Conservation (phyloP, 78 protist species). For the Dictyostelium discoideum region DNA sequence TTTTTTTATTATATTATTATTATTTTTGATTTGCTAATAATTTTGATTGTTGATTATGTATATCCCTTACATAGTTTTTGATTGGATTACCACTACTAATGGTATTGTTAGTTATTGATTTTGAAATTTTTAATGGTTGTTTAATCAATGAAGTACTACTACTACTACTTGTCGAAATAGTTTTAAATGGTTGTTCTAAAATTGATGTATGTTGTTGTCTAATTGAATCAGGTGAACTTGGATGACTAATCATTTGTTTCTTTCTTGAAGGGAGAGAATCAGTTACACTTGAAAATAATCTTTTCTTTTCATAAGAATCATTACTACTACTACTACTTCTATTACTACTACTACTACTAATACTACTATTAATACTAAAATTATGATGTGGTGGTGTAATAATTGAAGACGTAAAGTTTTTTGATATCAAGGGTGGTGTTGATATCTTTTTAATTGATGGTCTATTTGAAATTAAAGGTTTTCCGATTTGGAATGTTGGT, state of each 20-base stretch:
- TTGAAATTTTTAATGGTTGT: neutral
- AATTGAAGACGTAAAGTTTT: neutral
- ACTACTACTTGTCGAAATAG: neutral
- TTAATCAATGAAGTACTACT: neutral
- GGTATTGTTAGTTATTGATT: neutral
- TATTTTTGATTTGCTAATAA: neutral
- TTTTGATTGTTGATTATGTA: neutral
- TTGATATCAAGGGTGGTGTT: neutral
- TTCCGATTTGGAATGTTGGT: neutral
- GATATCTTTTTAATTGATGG: neutral
- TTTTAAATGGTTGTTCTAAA: neutral
- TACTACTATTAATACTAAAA: neutral
- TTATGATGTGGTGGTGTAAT: neutral
- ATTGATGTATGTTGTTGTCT: neutral
- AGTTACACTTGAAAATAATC: neutral
- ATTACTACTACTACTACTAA: neutral
- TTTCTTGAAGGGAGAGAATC: neutral
- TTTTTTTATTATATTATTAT: neutral
- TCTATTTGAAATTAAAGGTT: neutral
- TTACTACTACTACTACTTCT: neutral
- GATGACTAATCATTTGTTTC: constrained; percentile 22
- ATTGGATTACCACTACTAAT: neutral
- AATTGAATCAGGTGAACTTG: neutral
- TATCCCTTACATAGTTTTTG: neutral
- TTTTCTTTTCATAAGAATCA: neutral